These are phyloP conservation scores for Colletotrichum falcatum DNA, from an alignment of 2,329 filamentous ascomycete genomes.

Conservation along the genomic window DNA sequence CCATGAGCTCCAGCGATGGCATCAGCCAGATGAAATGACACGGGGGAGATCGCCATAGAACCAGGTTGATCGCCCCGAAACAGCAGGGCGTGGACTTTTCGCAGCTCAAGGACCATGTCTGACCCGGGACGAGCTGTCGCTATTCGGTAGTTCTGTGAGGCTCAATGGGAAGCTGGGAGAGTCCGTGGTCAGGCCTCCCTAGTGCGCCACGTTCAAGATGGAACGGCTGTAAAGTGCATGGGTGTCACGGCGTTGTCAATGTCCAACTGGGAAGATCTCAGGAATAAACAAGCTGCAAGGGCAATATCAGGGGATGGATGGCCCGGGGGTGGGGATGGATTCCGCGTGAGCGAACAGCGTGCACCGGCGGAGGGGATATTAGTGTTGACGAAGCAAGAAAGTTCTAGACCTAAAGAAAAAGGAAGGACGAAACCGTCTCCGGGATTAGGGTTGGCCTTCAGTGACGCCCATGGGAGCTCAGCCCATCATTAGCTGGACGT, in stretches of 20 bases:
- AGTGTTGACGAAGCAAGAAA: background rate
- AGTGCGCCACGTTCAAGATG: constrained; percentile 10
- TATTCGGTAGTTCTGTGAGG: constrained; percentile 26
- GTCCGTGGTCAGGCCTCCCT: constrained; percentile 1
- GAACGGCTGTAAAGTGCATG: constrained; percentile 19
- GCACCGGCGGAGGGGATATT: constrained; percentile 10
- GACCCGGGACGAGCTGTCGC: constrained; percentile 18
- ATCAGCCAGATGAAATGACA: constrained; percentile 18
- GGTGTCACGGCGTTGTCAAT: constrained; percentile 31
- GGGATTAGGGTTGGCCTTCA: constrained; percentile 18
- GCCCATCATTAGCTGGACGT: constrained; percentile 17
- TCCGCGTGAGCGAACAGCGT: constrained; percentile 15
- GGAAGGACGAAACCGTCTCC: constrained; percentile 21
- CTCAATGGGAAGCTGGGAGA: constrained; percentile 19
- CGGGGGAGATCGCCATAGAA: constrained; percentile 7
- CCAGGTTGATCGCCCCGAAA: constrained; percentile 11
- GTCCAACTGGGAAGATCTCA: constrained; percentile 23
- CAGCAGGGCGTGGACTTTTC: constrained; percentile 31
- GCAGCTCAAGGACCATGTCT: constrained; percentile 9
- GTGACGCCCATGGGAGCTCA: background rate
- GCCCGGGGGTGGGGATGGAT: constrained; percentile 21
- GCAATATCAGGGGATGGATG: too few relatives aligned
- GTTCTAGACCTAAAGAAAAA: constrained; percentile 26
- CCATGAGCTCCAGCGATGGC: constrained; percentile 23
- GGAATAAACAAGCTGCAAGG: constrained; percentile 6